Evolutionary conservation across 176 grass and related monocot species (phyloP), one percentile per base, ranked within the genome.

Genomic region (Ampelocalamus luodianensis): DNA sequence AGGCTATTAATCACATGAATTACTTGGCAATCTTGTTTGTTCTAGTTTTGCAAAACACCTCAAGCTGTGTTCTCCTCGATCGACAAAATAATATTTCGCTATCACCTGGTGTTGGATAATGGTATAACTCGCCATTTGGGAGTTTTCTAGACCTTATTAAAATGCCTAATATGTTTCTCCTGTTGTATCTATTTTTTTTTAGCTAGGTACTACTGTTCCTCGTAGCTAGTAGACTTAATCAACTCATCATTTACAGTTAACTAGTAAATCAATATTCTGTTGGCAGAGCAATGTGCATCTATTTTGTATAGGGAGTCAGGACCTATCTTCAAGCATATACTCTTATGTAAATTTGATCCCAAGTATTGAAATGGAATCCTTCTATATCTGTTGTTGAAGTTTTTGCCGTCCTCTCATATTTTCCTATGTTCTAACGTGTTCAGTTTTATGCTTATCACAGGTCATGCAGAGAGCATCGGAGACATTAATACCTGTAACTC

Each of bases 41-140:
- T 68, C 48, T 76, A 99, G 96, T 85, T 99, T 94, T 91, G 91
- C 90, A 5, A 94, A 94, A 99, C 93, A 48, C 93, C 91, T 79
- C 96, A 99, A 83, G 90, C 96, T 86, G 93, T 99, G 44, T n/a
- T n/a, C n/a, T 96, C 96, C 68, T 96, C 96, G 58, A 90, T 91
- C 5, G 96, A 99, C 88, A 99, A 99, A 91, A 96, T 96, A 68
- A 99, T 96, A 87, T 99, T 99, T 92, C n/a, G 96, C 96, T 89
- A 78, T 99, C 96, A 68, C 96, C 96, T 88, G 90, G 96, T 23
- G 93, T 99, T 24, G 93, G 96, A 77, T n/a, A 99, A 99, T 96
- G 96, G 93, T 98, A 95, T 85, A 60, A 11, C 34, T 78, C 46
- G 3, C 46, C 37, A 50, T 70, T 62, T 90, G 16, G n/a, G n/a